Evolutionary conservation across 352 stramenopile species (phyloP).

Genomic region (Thalassiosira mediterranea): DNA sequence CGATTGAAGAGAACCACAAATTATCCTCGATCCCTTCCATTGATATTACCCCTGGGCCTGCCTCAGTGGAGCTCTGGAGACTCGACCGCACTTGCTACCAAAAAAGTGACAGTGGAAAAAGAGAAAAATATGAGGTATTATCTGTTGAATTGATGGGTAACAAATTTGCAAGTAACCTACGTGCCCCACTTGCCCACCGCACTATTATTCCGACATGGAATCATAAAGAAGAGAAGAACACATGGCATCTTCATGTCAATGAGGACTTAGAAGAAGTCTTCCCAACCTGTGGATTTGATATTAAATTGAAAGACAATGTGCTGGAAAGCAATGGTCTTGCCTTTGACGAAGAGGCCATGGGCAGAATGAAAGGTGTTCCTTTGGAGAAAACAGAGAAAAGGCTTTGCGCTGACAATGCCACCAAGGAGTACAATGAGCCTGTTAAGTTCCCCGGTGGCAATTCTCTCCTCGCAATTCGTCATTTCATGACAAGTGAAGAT

Average conservation of each 20-base stretch:
- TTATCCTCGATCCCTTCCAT: not conserved
- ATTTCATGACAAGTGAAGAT: no score
- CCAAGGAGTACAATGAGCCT: no score
- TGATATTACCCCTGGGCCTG: constrained; percentile 2
- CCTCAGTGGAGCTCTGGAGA: constrained; percentile 6
- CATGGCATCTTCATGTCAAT: not conserved
- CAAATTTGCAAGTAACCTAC: constrained; percentile 8
- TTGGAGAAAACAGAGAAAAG: not conserved
- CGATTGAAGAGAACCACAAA: not conserved
- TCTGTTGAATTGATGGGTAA: constrained; percentile 5
- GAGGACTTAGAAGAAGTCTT: not conserved
- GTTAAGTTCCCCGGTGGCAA: no score
- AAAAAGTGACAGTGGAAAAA: not conserved
- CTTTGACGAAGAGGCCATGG: constrained; percentile 9
- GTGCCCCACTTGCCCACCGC: constrained; percentile 12
- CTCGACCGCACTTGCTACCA: not conserved
- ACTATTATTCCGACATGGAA: not conserved
- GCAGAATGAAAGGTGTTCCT: not conserved
- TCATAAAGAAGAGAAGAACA: constrained; percentile 2
- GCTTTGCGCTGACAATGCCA: constrained; percentile 5
- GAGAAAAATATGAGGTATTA: constrained; percentile 1
- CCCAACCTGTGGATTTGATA: not conserved
- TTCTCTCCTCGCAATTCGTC: no score
- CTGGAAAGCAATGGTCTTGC: constrained; percentile 13
- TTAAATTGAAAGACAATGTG: constrained; percentile 10